Base-by-base conservation (phyloP, 179 eudicot species). In the Gypsophila paniculata region DNA sequence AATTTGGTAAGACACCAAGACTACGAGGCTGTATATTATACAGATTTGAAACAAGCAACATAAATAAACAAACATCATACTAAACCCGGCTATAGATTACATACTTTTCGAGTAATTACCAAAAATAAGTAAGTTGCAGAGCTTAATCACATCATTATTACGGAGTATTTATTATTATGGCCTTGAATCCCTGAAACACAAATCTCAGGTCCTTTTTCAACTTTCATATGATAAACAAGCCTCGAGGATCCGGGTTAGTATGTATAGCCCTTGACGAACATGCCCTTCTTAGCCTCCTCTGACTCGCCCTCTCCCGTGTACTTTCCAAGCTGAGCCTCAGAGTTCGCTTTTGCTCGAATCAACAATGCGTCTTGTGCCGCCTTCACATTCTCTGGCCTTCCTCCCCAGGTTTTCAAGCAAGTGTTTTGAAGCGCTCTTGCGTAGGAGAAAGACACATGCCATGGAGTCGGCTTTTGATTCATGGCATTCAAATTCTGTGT, bases 361-460 rank as follows among this genome's bases (percentile, higher is more conserved):
- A 91, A 85, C 60, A 91, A 74, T 18, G 83, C 72, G 12, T 90
- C 90, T 66, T 91, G 96, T 48, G 97, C 96, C 1, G 82, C 94
- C 79, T 83, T 53, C 62, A 92, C 96, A 9, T 88, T 92, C 83
- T 92, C 98, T 0, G 90, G 88, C 51, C 76, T 84, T 11, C 98
- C 97, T 22, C 90, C 90, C 97, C 97, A 91, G 2, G 93, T 88
- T 88, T 91, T 91, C 72, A 91, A 78, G 81, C 94, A 88, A 21
- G 96, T 90, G 90, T 92, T 90, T 73, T 92, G 98, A 58, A 92
- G 94, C 11, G 98, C 98, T 77, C 98, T 76, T 44, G 96, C 98
- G 48, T 92, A 90, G 46, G 98, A 92, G 91, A 92, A 92, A 0
- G 98, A 92, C 42, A 92, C 89, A 69, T 90, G 96, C 98, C 98